Evolutionary conservation across 768 basidiomycete genomes (phyloP).

Genomic region (Auriscalpium vulgare): DNA sequence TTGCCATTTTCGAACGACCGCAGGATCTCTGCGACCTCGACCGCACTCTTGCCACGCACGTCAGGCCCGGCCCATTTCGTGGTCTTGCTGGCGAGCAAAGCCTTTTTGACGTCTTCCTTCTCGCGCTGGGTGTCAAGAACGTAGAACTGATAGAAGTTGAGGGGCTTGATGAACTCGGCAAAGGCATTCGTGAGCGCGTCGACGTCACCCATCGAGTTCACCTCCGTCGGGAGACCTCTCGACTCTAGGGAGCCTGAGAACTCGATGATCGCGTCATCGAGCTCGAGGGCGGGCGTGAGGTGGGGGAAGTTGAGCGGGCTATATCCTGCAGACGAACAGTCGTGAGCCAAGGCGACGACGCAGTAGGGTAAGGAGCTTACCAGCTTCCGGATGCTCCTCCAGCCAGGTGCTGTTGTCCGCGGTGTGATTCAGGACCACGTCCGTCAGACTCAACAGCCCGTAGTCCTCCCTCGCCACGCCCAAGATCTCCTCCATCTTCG

Average conservation of each 20-base stretch:
- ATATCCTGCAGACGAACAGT: slow-evolving; percentile 47
- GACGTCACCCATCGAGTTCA: slow-evolving; percentile 64
- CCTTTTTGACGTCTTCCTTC: slow-evolving; percentile 45
- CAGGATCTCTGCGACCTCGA: slow-evolving; percentile 60
- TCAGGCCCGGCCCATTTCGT: slow-evolving; percentile 54
- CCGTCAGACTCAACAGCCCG: slow-evolving; percentile 84
- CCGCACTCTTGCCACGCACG: slow-evolving; percentile 49
- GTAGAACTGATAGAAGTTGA: slow-evolving; percentile 91
- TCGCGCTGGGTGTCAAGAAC: slow-evolving; percentile 71
- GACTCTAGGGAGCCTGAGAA: slow-evolving; percentile 62
- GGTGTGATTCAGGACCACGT: slow-evolving; percentile 97
- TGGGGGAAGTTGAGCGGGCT: slow-evolving; percentile 90
- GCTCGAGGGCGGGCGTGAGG: slow-evolving; percentile 82
- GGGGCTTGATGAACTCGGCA: slow-evolving; percentile 45
- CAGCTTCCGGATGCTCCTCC: slow-evolving; percentile 90
- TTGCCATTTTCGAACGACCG: slow-evolving; percentile 36
- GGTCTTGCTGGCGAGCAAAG: slow-evolving; percentile 39
- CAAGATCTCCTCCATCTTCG: slow-evolving; percentile 56
- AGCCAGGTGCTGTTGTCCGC: slow-evolving; percentile 93
- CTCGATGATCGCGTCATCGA: slow-evolving; percentile 80
- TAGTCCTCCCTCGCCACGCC: slow-evolving; percentile 73
- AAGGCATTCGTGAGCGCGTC: slow-evolving; percentile 59
- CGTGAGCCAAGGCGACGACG: neutral
- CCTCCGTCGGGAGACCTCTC: slow-evolving; percentile 61
- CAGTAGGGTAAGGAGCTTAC: slow-evolving; percentile 32